Evolutionary conservation across 148 eudicot species (phyloP).

Genomic region (Rhododendron williamsianum): DNA sequence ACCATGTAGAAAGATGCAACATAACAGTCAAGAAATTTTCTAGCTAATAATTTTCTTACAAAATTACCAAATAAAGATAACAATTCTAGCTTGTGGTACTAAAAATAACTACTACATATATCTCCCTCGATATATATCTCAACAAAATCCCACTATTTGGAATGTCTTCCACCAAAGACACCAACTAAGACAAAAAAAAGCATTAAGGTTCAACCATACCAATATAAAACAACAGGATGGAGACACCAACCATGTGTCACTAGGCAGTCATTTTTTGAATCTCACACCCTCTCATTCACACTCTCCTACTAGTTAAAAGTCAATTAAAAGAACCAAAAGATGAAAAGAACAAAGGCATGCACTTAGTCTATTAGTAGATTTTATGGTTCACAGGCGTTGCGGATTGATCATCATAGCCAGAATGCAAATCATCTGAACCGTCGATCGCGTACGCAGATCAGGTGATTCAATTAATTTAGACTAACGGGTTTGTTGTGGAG

Average conservation of each 20-base stretch:
- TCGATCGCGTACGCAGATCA: neutral
- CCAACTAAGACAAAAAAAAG: neutral
- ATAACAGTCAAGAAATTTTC: neutral
- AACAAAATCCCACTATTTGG: slow-evolving; percentile 13
- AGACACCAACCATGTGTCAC: neutral
- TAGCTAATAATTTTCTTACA: neutral
- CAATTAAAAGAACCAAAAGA: slow-evolving; percentile 1
- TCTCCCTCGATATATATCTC: slow-evolving; percentile 6
- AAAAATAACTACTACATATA: neutral
- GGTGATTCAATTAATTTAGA: slow-evolving; percentile 16
- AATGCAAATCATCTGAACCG: neutral
- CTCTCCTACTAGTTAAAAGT: slow-evolving; percentile 17
- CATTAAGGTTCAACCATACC: slow-evolving; percentile 5
- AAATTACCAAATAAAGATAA: neutral
- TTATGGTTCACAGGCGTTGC: neutral
- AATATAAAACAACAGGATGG: slow-evolving; percentile 4
- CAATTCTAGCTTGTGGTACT: neutral
- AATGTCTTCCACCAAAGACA: slow-evolving; percentile 19
- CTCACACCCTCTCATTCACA: slow-evolving; percentile 19
- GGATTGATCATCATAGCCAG: neutral
- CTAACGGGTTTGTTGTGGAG: slow-evolving; percentile 55
- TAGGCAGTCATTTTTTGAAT: slow-evolving; percentile 17
- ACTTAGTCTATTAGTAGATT: slow-evolving; percentile 2
- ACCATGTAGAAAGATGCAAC: neutral
- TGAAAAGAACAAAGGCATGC: slow-evolving; percentile 15